Evolutionary conservation across 306 rosid genomes (phyloP).

Genomic region (Elaeagnus macrophylla): DNA sequence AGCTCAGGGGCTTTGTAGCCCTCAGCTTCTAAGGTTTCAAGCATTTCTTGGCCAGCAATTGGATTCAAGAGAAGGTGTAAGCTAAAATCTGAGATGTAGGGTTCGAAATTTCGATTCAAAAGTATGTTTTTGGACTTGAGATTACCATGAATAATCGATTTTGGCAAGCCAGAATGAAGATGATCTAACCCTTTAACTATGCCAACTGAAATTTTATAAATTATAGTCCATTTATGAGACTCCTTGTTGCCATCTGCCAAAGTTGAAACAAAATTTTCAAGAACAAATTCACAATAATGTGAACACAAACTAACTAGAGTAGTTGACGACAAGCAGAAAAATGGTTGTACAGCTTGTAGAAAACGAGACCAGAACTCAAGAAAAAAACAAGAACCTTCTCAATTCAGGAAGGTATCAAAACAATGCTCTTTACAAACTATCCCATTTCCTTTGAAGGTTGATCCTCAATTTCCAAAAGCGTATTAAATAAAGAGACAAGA

Average conservation of each 20-base stretch:
- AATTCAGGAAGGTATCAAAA: too few relatives aligned
- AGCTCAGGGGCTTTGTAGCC: constrained; percentile 92
- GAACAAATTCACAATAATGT: too few relatives aligned
- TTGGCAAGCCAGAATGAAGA: constrained; percentile 59
- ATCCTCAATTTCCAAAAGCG: too few relatives aligned
- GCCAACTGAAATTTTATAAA: constrained; percentile 51
- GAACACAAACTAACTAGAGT: too few relatives aligned
- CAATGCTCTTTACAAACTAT: too few relatives aligned
- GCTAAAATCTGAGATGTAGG: constrained; percentile 64
- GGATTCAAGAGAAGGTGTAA: constrained; percentile 72
- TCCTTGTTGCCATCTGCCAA: constrained; percentile 54
- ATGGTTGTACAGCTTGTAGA: too few relatives aligned
- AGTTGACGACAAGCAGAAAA: too few relatives aligned
- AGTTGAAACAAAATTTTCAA: too few relatives aligned
- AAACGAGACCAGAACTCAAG: too few relatives aligned
- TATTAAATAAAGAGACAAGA: too few relatives aligned
- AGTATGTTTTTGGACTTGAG: constrained; percentile 76
- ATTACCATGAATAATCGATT: constrained; percentile 75
- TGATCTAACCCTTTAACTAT: constrained; percentile 73
- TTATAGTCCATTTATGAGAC: constrained; percentile 55
- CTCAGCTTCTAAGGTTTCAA: constrained; percentile 55
- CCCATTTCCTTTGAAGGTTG: too few relatives aligned
- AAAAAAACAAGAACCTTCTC: too few relatives aligned
- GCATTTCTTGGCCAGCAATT: constrained; percentile 78
- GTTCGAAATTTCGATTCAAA: constrained; percentile 47